Percentiles rank a stretch among this genome's conserved stretches.
Evolutionary conservation across 108 stramenopile species (phyloP).

Genomic region (Cyclotella choctawhatcheeana): DNA sequence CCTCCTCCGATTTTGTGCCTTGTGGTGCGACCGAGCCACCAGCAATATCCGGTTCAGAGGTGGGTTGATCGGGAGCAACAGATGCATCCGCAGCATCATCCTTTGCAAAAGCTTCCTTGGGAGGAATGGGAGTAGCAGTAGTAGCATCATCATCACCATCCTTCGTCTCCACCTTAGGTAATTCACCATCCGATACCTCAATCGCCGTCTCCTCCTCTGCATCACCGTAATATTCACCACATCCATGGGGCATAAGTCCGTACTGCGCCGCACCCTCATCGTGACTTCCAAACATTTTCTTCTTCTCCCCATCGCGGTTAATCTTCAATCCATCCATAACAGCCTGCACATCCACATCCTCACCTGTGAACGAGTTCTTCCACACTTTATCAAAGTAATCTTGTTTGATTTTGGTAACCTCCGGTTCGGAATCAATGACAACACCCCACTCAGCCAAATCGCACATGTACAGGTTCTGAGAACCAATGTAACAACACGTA

Average conservation of each 20-base stretch:
- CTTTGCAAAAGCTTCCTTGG: neutral
- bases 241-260: conserved; percentile 23
- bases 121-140: neutral
- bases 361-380: conserved; percentile 58
- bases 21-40: neutral
- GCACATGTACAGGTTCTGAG: conserved; percentile 60
- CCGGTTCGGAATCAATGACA: conserved; percentile 43
- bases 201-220: neutral
- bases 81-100: neutral
- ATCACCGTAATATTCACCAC: neutral
- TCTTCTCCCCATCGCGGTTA: conserved; percentile 53
- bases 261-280: conserved; percentile 5
- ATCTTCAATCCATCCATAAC: conserved; percentile 73
- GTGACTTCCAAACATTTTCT: neutral
- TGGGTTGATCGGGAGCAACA: neutral
- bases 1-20: neutral
- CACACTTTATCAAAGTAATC: conserved; percentile 59
- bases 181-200: neutral
- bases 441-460: conserved; percentile 61
- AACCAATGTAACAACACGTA: conserved; percentile 50
- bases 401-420: conserved; percentile 39
- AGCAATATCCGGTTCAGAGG: neutral
- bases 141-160: neutral
- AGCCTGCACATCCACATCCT: conserved; percentile 63
- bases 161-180: neutral